These are phyloP conservation scores for Nelumbo lutea DNA, from an alignment of 164 flowering plant species.

Conservation along the genomic window DNA sequence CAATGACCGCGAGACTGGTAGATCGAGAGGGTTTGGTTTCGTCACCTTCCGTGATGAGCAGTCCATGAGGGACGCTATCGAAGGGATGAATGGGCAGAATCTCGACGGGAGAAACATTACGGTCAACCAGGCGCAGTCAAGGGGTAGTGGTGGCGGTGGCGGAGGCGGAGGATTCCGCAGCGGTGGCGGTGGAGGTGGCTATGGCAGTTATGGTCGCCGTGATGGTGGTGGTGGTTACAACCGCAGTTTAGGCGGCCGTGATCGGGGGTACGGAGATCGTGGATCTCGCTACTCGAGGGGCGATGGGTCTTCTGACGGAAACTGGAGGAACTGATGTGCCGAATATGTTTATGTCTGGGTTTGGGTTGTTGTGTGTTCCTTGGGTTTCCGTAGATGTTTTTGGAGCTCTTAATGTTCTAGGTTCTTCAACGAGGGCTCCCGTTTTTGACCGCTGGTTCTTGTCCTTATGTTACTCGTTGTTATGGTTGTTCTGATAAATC, in stretches of 20 bases:
- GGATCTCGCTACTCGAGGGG: constrained; percentile 21
- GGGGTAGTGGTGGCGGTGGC: constrained; percentile 30
- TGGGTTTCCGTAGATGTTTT: no score
- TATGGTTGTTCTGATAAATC: no score
- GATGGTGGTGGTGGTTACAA: constrained; percentile 19
- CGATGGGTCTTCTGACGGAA: constrained; percentile 29
- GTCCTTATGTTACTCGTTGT: no score
- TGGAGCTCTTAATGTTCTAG: no score
- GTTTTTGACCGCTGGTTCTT: no score
- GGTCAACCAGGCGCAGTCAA: constrained; percentile 47
- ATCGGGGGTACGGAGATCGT: constrained; percentile 12
- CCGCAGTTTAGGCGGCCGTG: constrained; percentile 14
- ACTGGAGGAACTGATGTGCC: constrained; percentile 35
- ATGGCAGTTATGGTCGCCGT: constrained; percentile 19
- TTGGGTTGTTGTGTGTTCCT: not conserved
- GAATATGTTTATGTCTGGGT: not conserved
- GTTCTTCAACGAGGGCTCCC: no score
- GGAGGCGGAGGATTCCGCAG: constrained; percentile 16
- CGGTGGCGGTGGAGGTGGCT: constrained; percentile 16
- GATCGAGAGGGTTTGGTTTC: constrained; percentile 51
- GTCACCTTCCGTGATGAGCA: constrained; percentile 40
- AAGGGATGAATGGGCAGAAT: constrained; percentile 46
- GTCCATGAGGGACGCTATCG: constrained; percentile 41
- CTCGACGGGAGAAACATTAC: constrained; percentile 48
- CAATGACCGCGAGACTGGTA: constrained; percentile 48